phyloP scores from a whole-genome alignment of 805 yeast species.

The Yamadazyma takamatsuzukensis region DNA sequence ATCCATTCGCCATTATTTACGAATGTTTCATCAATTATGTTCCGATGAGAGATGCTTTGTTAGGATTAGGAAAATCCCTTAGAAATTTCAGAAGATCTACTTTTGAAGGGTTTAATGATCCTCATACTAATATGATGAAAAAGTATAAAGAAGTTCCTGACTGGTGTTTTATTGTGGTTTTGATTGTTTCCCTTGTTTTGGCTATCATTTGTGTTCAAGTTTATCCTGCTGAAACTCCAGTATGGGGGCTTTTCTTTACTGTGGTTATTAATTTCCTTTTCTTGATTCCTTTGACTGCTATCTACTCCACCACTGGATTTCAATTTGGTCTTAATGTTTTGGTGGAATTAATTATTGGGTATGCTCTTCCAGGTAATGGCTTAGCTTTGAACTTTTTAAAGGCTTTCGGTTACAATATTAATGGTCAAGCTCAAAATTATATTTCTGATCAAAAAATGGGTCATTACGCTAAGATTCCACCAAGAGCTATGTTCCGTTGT shows the following conservation, averaged over 20 bases:
- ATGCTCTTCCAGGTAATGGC: conserved; percentile 56
- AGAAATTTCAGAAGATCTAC: conserved; percentile 9
- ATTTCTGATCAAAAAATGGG: conserved; percentile 37
- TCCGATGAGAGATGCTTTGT: conserved; percentile 30
- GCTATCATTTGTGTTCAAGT: conserved; percentile 42
- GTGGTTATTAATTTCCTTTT: conserved; percentile 49
- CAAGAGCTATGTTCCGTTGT: conserved; percentile 52
- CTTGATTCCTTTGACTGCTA: conserved; percentile 57
- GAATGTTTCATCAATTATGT: conserved; percentile 36
- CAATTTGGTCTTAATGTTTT: conserved; percentile 57
- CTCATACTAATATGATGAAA: conserved; percentile 55
- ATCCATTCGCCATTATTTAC: conserved; percentile 52
- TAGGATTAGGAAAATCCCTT: conserved; percentile 17
- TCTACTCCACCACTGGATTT: conserved; percentile 59
- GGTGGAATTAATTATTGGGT: conserved; percentile 62
- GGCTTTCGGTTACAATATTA: conserved; percentile 50
- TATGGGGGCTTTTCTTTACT: conserved; percentile 59
- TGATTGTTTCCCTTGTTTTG: conserved; percentile 43
- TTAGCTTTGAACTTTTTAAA: conserved; percentile 53
- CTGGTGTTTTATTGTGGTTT: conserved; percentile 55
- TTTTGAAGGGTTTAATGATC: conserved; percentile 37
- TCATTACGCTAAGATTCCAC: conserved; percentile 62
- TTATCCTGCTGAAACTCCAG: conserved; percentile 54
- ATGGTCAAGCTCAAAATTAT: conserved; percentile 59
- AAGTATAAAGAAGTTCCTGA: conserved; percentile 68